Evolutionary conservation across 2,329 filamentous ascomycete genomes (phyloP), one percentile per base, ranked within the genome.

Genomic region (Pestalotiopsis sp.): DNA sequence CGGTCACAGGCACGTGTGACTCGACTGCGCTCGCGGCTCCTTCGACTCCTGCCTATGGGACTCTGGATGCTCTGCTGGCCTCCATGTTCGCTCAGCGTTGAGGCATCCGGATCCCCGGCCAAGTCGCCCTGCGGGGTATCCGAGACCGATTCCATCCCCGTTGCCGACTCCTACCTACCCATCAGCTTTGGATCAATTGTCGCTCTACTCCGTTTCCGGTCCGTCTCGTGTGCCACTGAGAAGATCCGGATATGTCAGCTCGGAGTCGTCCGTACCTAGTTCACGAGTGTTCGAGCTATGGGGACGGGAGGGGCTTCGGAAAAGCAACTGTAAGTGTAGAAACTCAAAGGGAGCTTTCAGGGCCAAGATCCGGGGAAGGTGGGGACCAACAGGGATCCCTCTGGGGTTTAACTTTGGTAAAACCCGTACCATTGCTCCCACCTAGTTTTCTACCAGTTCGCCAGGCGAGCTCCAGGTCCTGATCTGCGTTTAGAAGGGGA

Each of bases 1-100:
- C 80, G 76, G 74, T 85, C 83, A 72, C 83, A 85, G 20, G 83
- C 83, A 36, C 83, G 78, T 68, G 81, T 85, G 64, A 84, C 83
- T 64, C 82, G 79, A 25, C 78, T 78, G 20, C 82, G 74, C 64
- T 82, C 81, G 36, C 59, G 59, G 27, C 69, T 63, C 36, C 74
- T 70, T 68, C 71, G 73, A 62, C 71, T 36, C 39, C 23, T 64
- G 38, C 39, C 14, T 6, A 12, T 38, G 2, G 27, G 27, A 36
- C 59, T 62, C 14, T 17, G 31, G 20, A 36, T 27, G 17, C 14
- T 5, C 20, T 17, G 59, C 27, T 62, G 59, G 5, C 25, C 20
- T 52, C 20, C 17, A 14, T 36, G 17, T 20, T 23, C 6, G 23
- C 20, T 20, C 27, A 20, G 2, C 2, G 31, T 5, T 1, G n/a